These are phyloP conservation scores for Candolleomyces aberdarensis DNA, from an alignment of 768 basidiomycete genomes.

Conservation along the genomic window DNA sequence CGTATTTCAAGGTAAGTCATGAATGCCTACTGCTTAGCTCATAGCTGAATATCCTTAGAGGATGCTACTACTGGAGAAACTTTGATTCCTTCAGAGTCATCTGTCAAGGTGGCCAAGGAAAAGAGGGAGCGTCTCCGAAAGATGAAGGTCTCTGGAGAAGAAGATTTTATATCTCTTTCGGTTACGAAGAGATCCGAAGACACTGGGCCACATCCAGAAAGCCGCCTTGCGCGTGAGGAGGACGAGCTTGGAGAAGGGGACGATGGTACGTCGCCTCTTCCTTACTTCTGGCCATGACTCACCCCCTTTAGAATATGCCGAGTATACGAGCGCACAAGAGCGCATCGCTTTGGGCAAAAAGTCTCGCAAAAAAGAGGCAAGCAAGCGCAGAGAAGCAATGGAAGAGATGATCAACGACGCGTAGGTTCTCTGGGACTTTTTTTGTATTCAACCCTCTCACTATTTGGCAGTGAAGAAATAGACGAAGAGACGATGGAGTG, in stretches of 20 bases:
- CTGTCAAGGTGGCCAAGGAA: slow-evolving; percentile 71
- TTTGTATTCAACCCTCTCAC: neutral
- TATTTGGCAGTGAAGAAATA: slow-evolving; percentile 57
- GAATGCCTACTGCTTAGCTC: slow-evolving; percentile 13
- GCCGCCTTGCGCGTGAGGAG: slow-evolving; percentile 78
- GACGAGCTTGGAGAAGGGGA: slow-evolving; percentile 88
- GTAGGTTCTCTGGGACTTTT: slow-evolving; percentile 38
- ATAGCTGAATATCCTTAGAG: neutral
- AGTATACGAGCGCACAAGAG: slow-evolving; percentile 85
- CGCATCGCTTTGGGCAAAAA: slow-evolving; percentile 85
- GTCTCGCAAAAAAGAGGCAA: slow-evolving; percentile 66
- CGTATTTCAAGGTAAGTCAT: slow-evolving; percentile 14
- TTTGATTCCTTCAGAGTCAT: slow-evolving; percentile 68
- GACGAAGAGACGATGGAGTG: slow-evolving; percentile 85
- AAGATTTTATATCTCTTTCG: slow-evolving; percentile 80
- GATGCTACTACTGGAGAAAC: slow-evolving; percentile 27
- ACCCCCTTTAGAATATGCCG: slow-evolving; percentile 63
- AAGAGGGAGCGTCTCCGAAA: slow-evolving; percentile 67
- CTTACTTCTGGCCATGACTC: neutral
- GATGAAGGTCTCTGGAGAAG: slow-evolving; percentile 40
- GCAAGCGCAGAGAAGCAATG: slow-evolving; percentile 65
- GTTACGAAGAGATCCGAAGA: slow-evolving; percentile 55
- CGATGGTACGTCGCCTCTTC: slow-evolving; percentile 55
- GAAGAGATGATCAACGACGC: slow-evolving; percentile 80
- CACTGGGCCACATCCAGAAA: slow-evolving; percentile 81